A percentile compares a stretch with the other conserved stretches of the same genome.
These are phyloP conservation scores for Fusarium neocosmosporiellum DNA, from an alignment of 2,329 filamentous ascomycete species.

Conservation along the genomic window DNA sequence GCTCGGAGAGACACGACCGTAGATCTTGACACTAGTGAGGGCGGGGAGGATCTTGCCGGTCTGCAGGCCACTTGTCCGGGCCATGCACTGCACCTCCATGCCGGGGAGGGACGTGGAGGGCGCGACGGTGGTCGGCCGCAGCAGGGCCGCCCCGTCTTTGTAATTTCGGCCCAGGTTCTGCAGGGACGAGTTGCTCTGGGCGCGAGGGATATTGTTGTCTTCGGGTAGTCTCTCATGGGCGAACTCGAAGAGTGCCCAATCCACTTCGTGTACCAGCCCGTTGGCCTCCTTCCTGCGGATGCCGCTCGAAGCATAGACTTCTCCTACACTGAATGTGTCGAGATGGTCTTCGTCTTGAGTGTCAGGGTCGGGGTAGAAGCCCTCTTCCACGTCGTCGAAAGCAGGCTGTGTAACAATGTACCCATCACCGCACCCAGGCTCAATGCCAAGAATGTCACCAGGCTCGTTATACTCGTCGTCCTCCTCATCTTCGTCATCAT, in stretches of 20 bases:
- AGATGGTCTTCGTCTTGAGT: conserved; percentile 85
- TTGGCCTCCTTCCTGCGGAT: conserved; percentile 80
- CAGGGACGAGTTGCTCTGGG: conserved; percentile 22
- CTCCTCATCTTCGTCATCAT: conserved; percentile 65
- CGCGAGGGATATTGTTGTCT: conserved; percentile 73
- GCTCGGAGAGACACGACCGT: conserved; percentile 83
- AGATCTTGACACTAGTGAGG: conserved; percentile 87
- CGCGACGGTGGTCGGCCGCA: conserved; percentile 69
- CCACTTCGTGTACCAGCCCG: conserved; percentile 87
- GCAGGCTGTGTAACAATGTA: conserved; percentile 92
- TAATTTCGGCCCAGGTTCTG: conserved; percentile 13
- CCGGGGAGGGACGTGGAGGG: conserved; percentile 74
- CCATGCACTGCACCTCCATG: conserved; percentile 86
- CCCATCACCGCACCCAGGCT: conserved; percentile 78
- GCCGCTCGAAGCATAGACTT: conserved; percentile 90
- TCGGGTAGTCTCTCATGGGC: conserved; percentile 75
- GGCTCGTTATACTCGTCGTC: conserved; percentile 67
- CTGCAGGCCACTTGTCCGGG: conserved; percentile 86
- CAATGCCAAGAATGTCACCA: conserved; percentile 83
- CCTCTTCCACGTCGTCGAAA: conserved; percentile 84
- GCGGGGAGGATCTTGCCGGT: conserved; percentile 81
- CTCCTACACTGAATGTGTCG: conserved; percentile 81
- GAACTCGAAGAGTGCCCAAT: conserved; percentile 93
- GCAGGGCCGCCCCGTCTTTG: conserved; percentile 45
- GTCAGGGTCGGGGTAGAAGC: conserved; percentile 81